Percentiles rank a stretch among this genome's conserved stretches.
Evolutionary conservation across 2,329 filamentous ascomycete species (phyloP).

Genomic region (Graphilbum ipis-grandicollis): DNA sequence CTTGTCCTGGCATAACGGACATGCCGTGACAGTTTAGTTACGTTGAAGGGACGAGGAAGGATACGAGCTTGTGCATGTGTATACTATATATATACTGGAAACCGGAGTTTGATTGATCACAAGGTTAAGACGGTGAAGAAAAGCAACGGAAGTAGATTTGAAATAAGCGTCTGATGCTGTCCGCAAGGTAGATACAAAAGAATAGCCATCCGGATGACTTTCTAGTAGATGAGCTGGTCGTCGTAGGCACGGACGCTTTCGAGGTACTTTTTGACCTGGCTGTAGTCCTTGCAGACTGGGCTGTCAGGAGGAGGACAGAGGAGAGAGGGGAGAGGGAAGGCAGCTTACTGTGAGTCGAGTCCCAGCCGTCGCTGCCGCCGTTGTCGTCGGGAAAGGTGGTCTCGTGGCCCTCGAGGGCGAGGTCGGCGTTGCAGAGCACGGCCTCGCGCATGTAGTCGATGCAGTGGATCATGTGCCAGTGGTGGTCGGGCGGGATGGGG

Average conservation of each 20-base stretch:
- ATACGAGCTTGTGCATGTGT: no score
- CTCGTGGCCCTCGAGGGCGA: slow-evolving; percentile 26
- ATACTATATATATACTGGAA: no score
- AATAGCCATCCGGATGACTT: no score
- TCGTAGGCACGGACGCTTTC: slow-evolving; percentile 27
- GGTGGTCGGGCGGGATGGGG: slow-evolving; percentile 23
- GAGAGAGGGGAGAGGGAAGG: neutral
- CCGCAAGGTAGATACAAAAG: no score
- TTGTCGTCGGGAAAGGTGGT: slow-evolving; percentile 29
- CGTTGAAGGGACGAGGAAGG: no score
- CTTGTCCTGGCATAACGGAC: no score
- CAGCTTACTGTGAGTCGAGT: slow-evolving; percentile 24
- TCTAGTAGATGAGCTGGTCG: slow-evolving; percentile 23
- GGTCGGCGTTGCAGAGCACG: slow-evolving; percentile 27
- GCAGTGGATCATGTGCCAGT: slow-evolving; percentile 31
- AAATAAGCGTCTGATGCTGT: no score
- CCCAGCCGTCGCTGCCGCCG: slow-evolving; percentile 27
- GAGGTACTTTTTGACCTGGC: slow-evolving; percentile 22
- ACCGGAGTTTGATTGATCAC: no score
- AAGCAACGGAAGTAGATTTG: no score
- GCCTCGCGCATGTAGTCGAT: slow-evolving; percentile 29
- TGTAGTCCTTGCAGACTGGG: slow-evolving; percentile 25
- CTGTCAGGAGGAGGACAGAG: neutral
- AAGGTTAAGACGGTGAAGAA: no score
- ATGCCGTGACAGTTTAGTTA: no score